phyloP scores from a whole-genome alignment of 2,329 filamentous ascomycete genomes.

The Chaetothyriales sp. region DNA sequence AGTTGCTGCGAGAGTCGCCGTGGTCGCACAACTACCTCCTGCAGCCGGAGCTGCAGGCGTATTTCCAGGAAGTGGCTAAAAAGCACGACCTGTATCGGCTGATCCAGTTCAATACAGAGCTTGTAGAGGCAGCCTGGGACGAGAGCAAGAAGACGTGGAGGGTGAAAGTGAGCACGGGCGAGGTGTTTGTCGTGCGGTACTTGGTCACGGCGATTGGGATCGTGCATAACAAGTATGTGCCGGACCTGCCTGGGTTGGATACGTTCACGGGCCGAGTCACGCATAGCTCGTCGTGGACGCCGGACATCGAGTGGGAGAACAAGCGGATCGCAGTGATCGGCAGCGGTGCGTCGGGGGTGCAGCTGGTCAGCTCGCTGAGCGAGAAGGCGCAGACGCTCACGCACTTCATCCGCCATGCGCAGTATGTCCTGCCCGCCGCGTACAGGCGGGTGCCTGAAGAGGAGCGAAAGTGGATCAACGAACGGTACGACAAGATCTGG shows the following conservation, averaged over 20 bases:
- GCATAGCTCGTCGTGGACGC: constrained; percentile 45
- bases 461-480: constrained; percentile 32
- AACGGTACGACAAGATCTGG: constrained; percentile 9
- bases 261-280: constrained; percentile 46
- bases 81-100: constrained; percentile 32
- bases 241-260: constrained; percentile 44
- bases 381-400: constrained; percentile 38
- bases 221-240: constrained; percentile 45
- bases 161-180: constrained; percentile 29
- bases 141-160: constrained; percentile 28
- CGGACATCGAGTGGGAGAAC: constrained; percentile 39
- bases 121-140: constrained; percentile 31
- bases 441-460: constrained; percentile 33
- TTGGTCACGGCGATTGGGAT: constrained; percentile 36
- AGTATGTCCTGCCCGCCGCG: constrained; percentile 48
- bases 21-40: constrained; percentile 23
- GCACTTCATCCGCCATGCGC: constrained; percentile 50
- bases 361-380: constrained; percentile 48
- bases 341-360: constrained; percentile 50
- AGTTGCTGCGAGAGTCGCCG: constrained; percentile 27
- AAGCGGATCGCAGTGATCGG: constrained; percentile 52
- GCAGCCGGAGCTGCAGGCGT: constrained; percentile 29
- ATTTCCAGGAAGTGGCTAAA: constrained; percentile 36
- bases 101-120: constrained; percentile 31
- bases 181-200: constrained; percentile 26